phyloP scores from a whole-genome alignment of 1,284 basidiomycete species.

The Laetiporus sulphureus region DNA sequence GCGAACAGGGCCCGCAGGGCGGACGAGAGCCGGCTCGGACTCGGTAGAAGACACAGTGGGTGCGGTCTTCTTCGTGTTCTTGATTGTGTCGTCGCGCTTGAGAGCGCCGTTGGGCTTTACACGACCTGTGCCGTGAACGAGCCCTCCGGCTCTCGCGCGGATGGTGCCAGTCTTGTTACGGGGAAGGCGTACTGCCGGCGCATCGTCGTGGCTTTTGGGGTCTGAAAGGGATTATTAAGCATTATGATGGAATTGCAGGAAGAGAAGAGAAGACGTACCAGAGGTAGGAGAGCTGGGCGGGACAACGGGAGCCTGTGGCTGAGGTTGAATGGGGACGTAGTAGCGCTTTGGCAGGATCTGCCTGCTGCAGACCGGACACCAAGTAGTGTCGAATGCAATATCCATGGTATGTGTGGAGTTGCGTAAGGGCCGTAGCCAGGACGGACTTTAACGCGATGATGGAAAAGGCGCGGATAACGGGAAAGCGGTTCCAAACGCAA shows the following conservation, averaged over 20 bases:
- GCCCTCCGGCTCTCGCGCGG: constrained; percentile 38
- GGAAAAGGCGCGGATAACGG: neutral
- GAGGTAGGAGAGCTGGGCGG: constrained; percentile 28
- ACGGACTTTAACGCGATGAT: neutral
- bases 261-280: constrained; percentile 22
- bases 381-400: constrained; percentile 54
- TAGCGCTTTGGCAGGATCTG: constrained; percentile 65
- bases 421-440: neutral
- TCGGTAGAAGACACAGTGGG: constrained; percentile 8
- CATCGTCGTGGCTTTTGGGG: constrained; percentile 20
- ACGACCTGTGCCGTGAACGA: constrained; percentile 56
- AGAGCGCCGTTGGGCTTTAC: constrained; percentile 47
- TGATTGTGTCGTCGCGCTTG: constrained; percentile 36
- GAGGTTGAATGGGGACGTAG: constrained; percentile 37
- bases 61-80: constrained; percentile 22
- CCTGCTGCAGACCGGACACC: constrained; percentile 69
- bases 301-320: constrained; percentile 27
- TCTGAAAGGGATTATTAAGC: constrained; percentile 21
- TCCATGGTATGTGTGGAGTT: constrained; percentile 25
- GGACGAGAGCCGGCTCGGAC: constrained; percentile 4
- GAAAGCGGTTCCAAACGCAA: constrained; percentile 5
- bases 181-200: constrained; percentile 22
- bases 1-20: constrained; percentile 29
- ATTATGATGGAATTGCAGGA: constrained; percentile 3
- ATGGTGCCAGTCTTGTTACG: constrained; percentile 36